Conservation (phyloP, 2,329 filamentous ascomycete genomes). For the Penicillium rolfsii region DNA sequence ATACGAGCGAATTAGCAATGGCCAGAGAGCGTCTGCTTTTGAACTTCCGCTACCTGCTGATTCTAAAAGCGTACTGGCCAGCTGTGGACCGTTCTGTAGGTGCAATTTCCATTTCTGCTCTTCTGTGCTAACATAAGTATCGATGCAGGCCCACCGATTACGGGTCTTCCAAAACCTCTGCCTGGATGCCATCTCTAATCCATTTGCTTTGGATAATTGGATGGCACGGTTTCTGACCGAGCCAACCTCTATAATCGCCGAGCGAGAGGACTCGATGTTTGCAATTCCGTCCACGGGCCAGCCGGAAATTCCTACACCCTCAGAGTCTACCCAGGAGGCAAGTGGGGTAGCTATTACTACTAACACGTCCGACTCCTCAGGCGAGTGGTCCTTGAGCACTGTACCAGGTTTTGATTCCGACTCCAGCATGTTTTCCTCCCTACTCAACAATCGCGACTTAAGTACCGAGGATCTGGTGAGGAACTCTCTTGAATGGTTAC, state of each 20-base stretch:
- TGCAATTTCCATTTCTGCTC: background rate
- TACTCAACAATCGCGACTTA: background rate
- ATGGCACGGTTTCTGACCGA: conserved; percentile 32
- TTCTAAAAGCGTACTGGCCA: background rate
- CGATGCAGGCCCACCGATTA: background rate
- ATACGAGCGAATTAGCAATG: background rate
- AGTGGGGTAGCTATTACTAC: background rate
- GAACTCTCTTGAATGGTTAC: background rate
- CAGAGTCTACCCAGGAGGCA: background rate
- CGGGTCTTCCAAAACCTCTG: background rate
- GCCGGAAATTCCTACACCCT: background rate
- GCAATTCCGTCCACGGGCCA: background rate
- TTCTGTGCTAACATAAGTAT: background rate
- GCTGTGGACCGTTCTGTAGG: background rate
- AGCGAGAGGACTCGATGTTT: background rate
- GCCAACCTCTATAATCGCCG: conserved; percentile 17
- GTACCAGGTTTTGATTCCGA: background rate
- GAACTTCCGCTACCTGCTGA: background rate
- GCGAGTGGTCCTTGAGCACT: background rate
- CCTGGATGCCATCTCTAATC: conserved; percentile 22
- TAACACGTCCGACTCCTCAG: background rate
- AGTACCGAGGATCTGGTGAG: background rate
- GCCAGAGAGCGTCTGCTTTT: background rate
- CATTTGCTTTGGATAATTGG: conserved; percentile 30
- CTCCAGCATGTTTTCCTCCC: background rate